phyloP scores from a whole-genome alignment of 1,284 basidiomycete genomes.

The Rhodotorula sp. region DNA sequence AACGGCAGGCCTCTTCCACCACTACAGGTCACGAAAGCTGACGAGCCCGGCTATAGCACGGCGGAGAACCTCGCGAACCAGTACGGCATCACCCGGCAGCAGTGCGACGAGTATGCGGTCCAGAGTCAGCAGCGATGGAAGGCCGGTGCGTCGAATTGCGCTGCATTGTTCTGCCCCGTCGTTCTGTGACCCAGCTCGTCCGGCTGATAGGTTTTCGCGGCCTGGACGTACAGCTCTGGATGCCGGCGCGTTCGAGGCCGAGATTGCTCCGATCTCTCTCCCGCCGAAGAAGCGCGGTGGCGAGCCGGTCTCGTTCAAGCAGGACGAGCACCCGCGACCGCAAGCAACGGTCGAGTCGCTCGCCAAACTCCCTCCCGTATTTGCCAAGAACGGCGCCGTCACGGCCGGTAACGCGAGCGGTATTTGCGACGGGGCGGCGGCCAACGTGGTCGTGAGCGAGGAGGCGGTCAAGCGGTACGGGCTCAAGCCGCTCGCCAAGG shows the following conservation, averaged over 20 bases:
- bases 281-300: constrained; percentile 46
- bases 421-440: constrained; percentile 88
- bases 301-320: constrained; percentile 44
- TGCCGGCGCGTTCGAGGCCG: constrained; percentile 51
- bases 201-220: too few relatives aligned
- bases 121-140: constrained; percentile 50
- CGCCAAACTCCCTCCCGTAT: constrained; percentile 77
- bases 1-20: too few relatives aligned
- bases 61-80: constrained; percentile 60
- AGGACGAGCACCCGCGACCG: constrained; percentile 60
- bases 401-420: constrained; percentile 96
- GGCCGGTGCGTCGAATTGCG: constrained; percentile 44
- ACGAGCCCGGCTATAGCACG: constrained; percentile 56
- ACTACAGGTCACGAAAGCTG: too few relatives aligned
- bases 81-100: constrained; percentile 71
- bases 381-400: constrained; percentile 83
- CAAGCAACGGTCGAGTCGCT: constrained; percentile 90
- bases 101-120: constrained; percentile 63
- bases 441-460: constrained; percentile 87
- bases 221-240: constrained; percentile 51
- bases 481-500: constrained; percentile 82
- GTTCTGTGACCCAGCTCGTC: not conserved
- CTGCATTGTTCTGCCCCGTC: not conserved
- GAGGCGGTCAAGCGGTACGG: constrained; percentile 84
- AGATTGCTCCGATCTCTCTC: constrained; percentile 49